Base-by-base conservation (phyloP, 345 rosid species). In the Salix dunnii region DNA sequence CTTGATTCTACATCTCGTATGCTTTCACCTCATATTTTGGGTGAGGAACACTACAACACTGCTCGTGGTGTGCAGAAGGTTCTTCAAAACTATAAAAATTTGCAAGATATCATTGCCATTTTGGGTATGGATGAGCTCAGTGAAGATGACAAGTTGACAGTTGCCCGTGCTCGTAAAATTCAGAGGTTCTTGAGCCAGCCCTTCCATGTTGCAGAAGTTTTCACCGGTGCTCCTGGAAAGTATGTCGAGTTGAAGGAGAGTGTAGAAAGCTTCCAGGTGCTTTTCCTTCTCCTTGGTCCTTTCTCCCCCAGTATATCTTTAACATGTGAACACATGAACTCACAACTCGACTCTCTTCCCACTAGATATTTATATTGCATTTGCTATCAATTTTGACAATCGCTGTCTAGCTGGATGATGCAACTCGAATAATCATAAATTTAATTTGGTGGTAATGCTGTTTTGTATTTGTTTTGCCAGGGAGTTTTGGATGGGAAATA, bases 41-140 rank as follows among this genome's bases (percentile, higher is more conserved):
- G 99, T 0, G 95, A 96, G 84, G 91, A 87, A 1, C 99, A 96
- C 85, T 96, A 96, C 82, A 88, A 91, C 81, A 96, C 98, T 7
- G 98, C 99, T 81, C 98, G 98, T 86, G 97, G 94, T 55, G 99
- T 96, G 70, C 98, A 94, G 88, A 91, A 96, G 85, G 97, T 96
- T 79, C 93, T 96, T 63, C 98, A 96, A 80, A 94, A 94, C 89
- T 96, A 96, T 85, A 96, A 96, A 90, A 96, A 96, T 78, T 88
- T 96, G 82, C 99, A 96, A 75, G 99, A 96, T 89, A 96, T 96
- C 42, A 96, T 96, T 75, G 99, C 99, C 76, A 96, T 96, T 86
- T 72, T 96, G 90, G 98, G 99, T 49, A 90, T 96, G 98, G 99
- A 96, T 84, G 99, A 96, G 90, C 98, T 96, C 11, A 96, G 99